A percentile compares a stretch with the other conserved stretches of the same genome.
Evolutionary conservation across 495 filamentous ascomycete genomes (phyloP).

Genomic region (Penicillium coffeae): DNA sequence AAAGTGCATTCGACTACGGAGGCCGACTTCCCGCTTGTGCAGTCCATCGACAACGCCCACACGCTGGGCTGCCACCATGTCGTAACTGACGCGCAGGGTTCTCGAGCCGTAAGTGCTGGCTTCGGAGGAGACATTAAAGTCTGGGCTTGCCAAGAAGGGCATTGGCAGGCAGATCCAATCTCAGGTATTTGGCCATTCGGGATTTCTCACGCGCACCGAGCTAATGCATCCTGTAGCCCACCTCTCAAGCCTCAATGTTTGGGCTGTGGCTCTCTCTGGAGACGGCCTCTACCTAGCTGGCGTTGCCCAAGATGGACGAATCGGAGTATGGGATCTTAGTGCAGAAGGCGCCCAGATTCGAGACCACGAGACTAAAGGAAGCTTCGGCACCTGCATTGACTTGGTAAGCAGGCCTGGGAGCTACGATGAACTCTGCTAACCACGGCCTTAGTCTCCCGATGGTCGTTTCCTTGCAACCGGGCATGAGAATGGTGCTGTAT

Average conservation of each 20-base stretch:
- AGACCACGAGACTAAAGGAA: constrained; percentile 85
- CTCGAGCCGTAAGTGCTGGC: constrained; percentile 71
- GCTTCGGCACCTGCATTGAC: constrained; percentile 86
- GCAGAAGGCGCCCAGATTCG: constrained; percentile 55
- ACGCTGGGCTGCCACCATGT: constrained; percentile 87
- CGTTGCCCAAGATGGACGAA: constrained; percentile 75
- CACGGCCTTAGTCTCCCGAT: constrained; percentile 59
- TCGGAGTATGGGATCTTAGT: constrained; percentile 81
- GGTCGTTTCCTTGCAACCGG: constrained; percentile 85
- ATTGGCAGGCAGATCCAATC: constrained; percentile 50
- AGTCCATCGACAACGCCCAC: constrained; percentile 73
- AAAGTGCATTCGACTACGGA: constrained; percentile 69
- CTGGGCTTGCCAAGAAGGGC: constrained; percentile 59
- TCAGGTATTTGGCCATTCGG: constrained; percentile 34
- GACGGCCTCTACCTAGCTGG: constrained; percentile 79
- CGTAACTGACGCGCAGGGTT: constrained; percentile 62
- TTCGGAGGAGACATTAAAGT: constrained; percentile 83
- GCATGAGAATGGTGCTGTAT: constrained; percentile 89
- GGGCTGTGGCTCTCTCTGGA: constrained; percentile 81
- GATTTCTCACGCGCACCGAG: no score
- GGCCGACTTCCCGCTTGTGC: constrained; percentile 67
- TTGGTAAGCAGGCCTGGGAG: constrained; percentile 61
- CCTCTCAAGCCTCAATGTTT: constrained; percentile 53
- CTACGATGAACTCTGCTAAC: constrained; percentile 12
- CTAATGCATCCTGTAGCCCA: constrained; percentile 8